Evolutionary conservation across 176 grass and related monocot genomes (phyloP).

Genomic region (Tillandsia leiboldiana): DNA sequence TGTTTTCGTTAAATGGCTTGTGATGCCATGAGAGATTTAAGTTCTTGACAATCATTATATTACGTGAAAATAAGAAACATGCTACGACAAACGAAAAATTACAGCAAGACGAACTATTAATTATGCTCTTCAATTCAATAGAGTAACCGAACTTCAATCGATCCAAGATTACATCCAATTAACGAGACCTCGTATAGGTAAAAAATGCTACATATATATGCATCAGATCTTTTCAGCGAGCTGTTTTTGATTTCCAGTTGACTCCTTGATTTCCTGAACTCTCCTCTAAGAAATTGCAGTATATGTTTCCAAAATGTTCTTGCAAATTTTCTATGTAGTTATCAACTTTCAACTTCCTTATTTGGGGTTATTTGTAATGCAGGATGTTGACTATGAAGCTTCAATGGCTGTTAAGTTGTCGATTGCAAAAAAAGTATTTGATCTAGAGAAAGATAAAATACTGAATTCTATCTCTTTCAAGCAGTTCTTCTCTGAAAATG

Average conservation of each 20-base stretch:
- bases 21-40: too few relatives aligned
- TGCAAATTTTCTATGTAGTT: conserved; percentile 6
- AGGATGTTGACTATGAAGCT: conserved; percentile 94
- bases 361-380: conserved; percentile 10
- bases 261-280: background rate
- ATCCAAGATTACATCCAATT: too few relatives aligned
- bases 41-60: too few relatives aligned
- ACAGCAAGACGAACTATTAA: too few relatives aligned
- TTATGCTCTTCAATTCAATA: too few relatives aligned
- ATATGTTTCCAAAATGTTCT: background rate
- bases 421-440: conserved; percentile 85
- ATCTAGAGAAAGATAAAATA: conserved; percentile 77
- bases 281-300: background rate
- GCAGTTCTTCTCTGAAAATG: conserved; percentile 85
- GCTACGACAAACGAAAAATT: too few relatives aligned
- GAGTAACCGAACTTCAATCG: too few relatives aligned
- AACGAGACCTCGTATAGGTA: background rate
- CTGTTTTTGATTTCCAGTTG: background rate
- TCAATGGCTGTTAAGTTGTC: conserved; percentile 64
- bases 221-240: background rate
- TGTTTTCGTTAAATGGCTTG: too few relatives aligned
- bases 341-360: conserved; percentile 13
- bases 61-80: too few relatives aligned
- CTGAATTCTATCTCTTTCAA: conserved; percentile 72
- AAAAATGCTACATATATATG: background rate